Conservation (phyloP, 2,329 filamentous ascomycete species). For the Venturia nashicola region DNA sequence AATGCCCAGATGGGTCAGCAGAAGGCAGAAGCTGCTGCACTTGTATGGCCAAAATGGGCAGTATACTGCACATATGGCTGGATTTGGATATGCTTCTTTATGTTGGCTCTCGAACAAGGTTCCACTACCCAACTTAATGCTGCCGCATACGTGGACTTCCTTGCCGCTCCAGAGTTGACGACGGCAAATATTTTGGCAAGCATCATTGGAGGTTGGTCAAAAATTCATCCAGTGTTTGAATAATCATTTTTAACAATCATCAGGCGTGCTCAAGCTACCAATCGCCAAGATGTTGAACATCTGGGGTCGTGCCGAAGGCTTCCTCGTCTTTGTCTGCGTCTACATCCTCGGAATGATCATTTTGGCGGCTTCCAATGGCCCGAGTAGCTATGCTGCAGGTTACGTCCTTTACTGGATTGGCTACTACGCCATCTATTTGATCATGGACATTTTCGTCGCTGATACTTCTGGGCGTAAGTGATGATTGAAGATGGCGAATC, state of each 20-base stretch:
- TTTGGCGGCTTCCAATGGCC: conserved; percentile 51
- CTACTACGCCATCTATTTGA: conserved; percentile 45
- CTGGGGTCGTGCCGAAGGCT: conserved; percentile 54
- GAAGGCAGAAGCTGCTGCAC: conserved; percentile 20
- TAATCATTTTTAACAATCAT: neutral
- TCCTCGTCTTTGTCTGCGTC: conserved; percentile 40
- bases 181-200: conserved; percentile 11
- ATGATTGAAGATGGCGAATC: neutral
- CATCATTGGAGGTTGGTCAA: conserved; percentile 13
- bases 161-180: conserved; percentile 15
- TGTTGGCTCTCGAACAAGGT: conserved; percentile 22
- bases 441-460: conserved; percentile 52
- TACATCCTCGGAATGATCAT: conserved; percentile 46
- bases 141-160: conserved; percentile 20
- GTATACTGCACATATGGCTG: conserved; percentile 15
- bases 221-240: neutral
- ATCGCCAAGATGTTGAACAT: conserved; percentile 56
- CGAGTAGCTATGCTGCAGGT: conserved; percentile 45
- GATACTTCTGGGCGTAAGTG: conserved; percentile 44
- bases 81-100: conserved; percentile 26
- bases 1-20: conserved; percentile 18
- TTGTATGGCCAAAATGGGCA: conserved; percentile 19
- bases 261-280: conserved; percentile 51
- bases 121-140: conserved; percentile 18
- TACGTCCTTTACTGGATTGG: conserved; percentile 56